Evolutionary conservation across 176 grass and related monocot species (phyloP).

Genomic region (Carex kokanica): DNA sequence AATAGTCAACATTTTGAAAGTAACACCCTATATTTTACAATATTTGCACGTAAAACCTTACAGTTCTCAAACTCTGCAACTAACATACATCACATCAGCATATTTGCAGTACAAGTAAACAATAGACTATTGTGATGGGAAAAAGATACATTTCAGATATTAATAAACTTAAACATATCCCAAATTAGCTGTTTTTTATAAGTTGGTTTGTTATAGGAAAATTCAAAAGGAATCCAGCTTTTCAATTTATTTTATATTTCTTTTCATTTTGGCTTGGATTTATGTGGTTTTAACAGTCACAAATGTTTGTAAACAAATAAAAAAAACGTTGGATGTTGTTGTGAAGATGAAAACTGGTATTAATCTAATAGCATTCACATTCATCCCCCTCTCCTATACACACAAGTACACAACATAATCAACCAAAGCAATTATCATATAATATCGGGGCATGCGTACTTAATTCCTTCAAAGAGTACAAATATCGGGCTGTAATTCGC

Average conservation of each 20-base stretch:
- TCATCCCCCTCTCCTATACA: not conserved
- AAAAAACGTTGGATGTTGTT: not conserved
- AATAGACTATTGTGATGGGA: too few species aligned
- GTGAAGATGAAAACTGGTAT: not conserved
- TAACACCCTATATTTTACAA: not conserved
- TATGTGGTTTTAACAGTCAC: not conserved
- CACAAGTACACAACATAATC: not conserved
- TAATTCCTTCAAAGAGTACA: not conserved
- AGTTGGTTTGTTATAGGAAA: not conserved
- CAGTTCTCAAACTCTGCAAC: not conserved
- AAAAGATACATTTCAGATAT: not conserved
- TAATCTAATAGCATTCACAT: not conserved
- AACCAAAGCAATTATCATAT: not conserved
- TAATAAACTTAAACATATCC: too few species aligned
- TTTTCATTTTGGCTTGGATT: not conserved
- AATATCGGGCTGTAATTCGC: not conserved
- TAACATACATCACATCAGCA: not conserved
- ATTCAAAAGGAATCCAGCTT: not conserved
- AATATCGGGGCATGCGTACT: not conserved
- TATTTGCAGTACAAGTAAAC: conserved; percentile 6
- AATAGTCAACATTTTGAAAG: not conserved
- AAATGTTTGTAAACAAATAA: not conserved
- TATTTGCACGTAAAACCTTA: not conserved
- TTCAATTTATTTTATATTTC: not conserved
- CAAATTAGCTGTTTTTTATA: not conserved